Base-by-base conservation (phyloP, 2,329 filamentous ascomycete species). In the Pseudocercospora fijiensis region DNA sequence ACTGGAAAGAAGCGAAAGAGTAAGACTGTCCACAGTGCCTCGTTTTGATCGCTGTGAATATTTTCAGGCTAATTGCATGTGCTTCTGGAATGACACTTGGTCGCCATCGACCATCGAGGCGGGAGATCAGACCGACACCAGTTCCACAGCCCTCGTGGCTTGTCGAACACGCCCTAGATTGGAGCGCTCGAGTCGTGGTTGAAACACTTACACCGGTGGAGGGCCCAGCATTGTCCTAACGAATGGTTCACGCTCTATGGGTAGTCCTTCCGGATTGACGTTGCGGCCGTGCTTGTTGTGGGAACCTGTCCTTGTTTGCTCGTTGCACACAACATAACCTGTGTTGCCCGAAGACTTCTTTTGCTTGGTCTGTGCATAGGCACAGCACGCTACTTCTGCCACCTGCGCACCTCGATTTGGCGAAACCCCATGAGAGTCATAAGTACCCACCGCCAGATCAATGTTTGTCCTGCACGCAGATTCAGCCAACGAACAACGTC, bases 1-100 rank as follows among this genome's bases (percentile, higher is more conserved):
- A 65, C 47, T 55, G 60, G 58, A 1, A 57, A 58, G 49, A 59
- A 58, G 58, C 58, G 53, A 27, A 47, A 59, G 59, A 37, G 37
- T 41, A 41, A 41, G 16, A 7, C 7, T 16, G 16, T 41, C 37
- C 10, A 41, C 16, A 41, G n/a, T 4, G 16, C n/a, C 37, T 41
- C 18, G 7, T 7, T 41, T 5, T 41, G 37, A 41, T n/a, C 37
- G 13, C 16, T 4, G n/a, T 41, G 37, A 41, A 16, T n/a, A 4
- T 41, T n/a, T 41, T 41, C 37, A 18, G n/a, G 11, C 28, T 18
- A 41, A 41, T 18, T 41, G 37, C 37, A 41, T n/a, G 16, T 41
- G 16, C 37, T 18, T n/a, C 6, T 18, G 37, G 18, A 41, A 41
- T n/a, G 5, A 18, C 5, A 1, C 37, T 18, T 41, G 16, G 8